phyloP scores from a whole-genome alignment of 1,284 basidiomycete species.

The Volvariella surrecta region DNA sequence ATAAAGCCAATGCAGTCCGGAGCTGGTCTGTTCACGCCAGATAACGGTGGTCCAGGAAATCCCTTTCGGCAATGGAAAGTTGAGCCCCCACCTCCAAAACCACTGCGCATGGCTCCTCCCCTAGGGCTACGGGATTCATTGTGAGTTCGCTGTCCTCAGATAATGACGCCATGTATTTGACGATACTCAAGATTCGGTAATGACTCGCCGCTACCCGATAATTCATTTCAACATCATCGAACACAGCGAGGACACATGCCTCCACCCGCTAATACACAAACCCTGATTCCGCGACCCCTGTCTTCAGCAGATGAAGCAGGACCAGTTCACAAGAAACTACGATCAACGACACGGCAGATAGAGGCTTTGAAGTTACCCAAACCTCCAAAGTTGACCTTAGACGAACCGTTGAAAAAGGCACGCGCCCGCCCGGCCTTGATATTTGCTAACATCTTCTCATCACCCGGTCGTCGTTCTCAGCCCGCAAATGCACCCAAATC shows the following conservation, averaged over 20 bases:
- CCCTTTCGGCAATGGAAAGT: constrained; percentile 47
- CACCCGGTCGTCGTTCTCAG: constrained; percentile 66
- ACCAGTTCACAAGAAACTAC: constrained; percentile 65
- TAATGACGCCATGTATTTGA: constrained; percentile 6
- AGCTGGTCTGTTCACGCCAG: constrained; percentile 75
- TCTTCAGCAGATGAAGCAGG: constrained; percentile 75
- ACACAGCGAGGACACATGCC: constrained; percentile 29
- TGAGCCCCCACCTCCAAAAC: constrained; percentile 35
- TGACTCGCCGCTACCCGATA: constrained; percentile 53
- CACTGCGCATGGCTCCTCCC: constrained; percentile 48
- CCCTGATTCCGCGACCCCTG: constrained; percentile 51
- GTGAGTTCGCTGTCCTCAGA: constrained; percentile 30
- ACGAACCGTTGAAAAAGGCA: constrained; percentile 77
- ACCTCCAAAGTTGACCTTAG: constrained; percentile 46
- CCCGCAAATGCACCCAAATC: constrained; percentile 47
- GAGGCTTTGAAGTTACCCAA: constrained; percentile 38
- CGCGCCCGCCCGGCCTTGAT: constrained; percentile 72
- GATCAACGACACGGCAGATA: constrained; percentile 52
- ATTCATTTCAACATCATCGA: constrained; percentile 47
- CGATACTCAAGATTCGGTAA: constrained; percentile 36
- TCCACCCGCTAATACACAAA: constrained; percentile 29
- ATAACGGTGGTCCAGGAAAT: constrained; percentile 42
- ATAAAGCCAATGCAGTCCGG: constrained; percentile 44
- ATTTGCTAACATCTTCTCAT: constrained; percentile 77
- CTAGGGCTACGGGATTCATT: constrained; percentile 50